Percentiles rank a stretch among this genome's conserved stretches.
Evolutionary conservation across 768 basidiomycete genomes (phyloP).

Genomic region (Gloeophyllum trabeum): DNA sequence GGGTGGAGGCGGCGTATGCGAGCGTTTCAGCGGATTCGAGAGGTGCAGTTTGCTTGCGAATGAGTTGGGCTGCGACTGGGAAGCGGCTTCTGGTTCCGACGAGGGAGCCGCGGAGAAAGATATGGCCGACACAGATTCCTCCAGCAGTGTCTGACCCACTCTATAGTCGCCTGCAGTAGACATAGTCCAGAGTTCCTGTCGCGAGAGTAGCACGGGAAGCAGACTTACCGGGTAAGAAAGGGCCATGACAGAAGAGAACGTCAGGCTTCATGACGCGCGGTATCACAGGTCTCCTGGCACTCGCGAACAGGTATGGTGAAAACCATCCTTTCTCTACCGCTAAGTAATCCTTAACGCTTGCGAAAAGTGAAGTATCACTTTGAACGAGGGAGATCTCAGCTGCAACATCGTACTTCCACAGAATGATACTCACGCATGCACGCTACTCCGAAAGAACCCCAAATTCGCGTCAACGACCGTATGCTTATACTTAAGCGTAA

Average conservation of each 20-base stretch:
- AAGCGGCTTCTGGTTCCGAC: slow-evolving; percentile 6
- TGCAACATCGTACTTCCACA: background rate
- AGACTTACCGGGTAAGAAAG: slow-evolving; percentile 41
- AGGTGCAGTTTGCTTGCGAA: slow-evolving; percentile 24
- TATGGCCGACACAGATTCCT: slow-evolving; percentile 44
- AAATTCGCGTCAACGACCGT: slow-evolving; percentile 46
- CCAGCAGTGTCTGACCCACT: slow-evolving; percentile 45
- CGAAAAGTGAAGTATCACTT: slow-evolving; percentile 45
- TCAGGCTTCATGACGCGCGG: slow-evolving; percentile 55
- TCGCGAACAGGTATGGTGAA: slow-evolving; percentile 54
- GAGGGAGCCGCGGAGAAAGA: slow-evolving; percentile 18
- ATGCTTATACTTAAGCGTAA: slow-evolving; percentile 51
- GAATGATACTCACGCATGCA: slow-evolving; percentile 32
- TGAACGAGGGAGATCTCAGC: slow-evolving; percentile 2
- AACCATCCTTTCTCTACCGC: slow-evolving; percentile 61
- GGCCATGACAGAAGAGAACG: slow-evolving; percentile 53
- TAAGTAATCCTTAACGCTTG: slow-evolving; percentile 51
- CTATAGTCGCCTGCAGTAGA: slow-evolving; percentile 40
- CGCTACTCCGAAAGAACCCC: slow-evolving; percentile 50
- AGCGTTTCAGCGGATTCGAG: slow-evolving; percentile 32
- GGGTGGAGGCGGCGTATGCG: slow-evolving; percentile 38
- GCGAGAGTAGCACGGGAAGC: background rate
- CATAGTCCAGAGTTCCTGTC: background rate
- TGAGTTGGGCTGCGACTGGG: slow-evolving; percentile 10
- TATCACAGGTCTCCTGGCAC: slow-evolving; percentile 45